phyloP scores from a whole-genome alignment of 176 grass and related monocot species.

The Stipa capillata region DNA sequence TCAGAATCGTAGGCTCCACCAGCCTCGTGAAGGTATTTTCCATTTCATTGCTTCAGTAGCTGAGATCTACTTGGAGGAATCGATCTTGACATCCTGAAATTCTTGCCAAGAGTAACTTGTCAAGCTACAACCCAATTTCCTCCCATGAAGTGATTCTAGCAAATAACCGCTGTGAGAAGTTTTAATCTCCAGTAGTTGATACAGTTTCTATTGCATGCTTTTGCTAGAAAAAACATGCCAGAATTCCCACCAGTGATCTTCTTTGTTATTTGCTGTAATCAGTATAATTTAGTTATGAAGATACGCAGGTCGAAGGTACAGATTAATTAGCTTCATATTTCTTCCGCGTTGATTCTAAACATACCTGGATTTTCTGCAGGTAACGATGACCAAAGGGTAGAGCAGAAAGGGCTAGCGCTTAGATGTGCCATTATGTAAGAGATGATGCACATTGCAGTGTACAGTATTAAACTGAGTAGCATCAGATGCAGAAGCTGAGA shows the following conservation, averaged over 20 bases:
- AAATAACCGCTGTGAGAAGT: not conserved
- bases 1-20: conserved; percentile 77
- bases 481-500: conserved; percentile 16
- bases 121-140: not conserved
- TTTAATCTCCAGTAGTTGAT: not conserved
- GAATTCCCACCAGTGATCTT: not conserved
- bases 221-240: not conserved
- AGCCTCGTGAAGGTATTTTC: conserved; percentile 73
- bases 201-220: not conserved
- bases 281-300: not conserved
- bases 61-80: not conserved
- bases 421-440: conserved; percentile 70
- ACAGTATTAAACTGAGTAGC: conserved; percentile 28
- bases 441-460: conserved; percentile 22
- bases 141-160: no score
- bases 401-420: conserved; percentile 58
- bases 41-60: conserved; percentile 1
- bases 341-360: not conserved
- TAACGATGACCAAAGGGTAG: conserved; percentile 68
- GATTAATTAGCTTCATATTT: not conserved
- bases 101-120: not conserved
- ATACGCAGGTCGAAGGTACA: not conserved
- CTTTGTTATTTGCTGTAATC: not conserved
- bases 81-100: not conserved
- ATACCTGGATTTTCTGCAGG: conserved; percentile 30